Percentiles rank a stretch among this genome's conserved stretches.
phyloP scores from a whole-genome alignment of 192 early-diverging fungal genomes.

The Chytriomyces sp. region DNA sequence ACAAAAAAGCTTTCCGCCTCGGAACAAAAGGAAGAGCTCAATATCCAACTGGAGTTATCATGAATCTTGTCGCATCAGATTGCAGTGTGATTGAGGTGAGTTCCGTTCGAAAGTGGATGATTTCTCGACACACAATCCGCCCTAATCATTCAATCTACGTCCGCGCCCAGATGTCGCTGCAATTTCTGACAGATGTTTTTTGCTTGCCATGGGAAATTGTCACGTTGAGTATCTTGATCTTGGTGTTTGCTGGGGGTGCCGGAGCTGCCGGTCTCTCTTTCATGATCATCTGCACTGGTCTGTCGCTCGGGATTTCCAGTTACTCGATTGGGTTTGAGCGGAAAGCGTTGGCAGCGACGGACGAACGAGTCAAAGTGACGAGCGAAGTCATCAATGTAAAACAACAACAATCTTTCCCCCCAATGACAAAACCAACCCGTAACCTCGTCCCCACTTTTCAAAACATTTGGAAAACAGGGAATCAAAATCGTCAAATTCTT shows the following conservation, averaged over 20 bases:
- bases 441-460: constrained; percentile 32
- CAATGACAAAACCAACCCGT: constrained; percentile 6
- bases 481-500: constrained; percentile 91
- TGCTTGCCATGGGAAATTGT: constrained; percentile 61
- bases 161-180: constrained; percentile 17
- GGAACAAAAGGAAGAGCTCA: constrained; percentile 21
- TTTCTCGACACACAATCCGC: constrained; percentile 53
- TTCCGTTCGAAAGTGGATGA: constrained; percentile 44
- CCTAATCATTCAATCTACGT: constrained; percentile 56
- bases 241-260: constrained; percentile 44
- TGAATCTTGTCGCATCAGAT: constrained; percentile 24
- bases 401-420: background rate
- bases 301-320: constrained; percentile 45
- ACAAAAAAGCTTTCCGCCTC: constrained; percentile 21
- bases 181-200: constrained; percentile 28
- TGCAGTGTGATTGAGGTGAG: constrained; percentile 11
- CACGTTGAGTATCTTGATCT: constrained; percentile 61
- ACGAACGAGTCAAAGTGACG: constrained; percentile 65
- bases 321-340: constrained; percentile 40
- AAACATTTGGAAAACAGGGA: constrained; percentile 56
- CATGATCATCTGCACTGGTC: constrained; percentile 44
- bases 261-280: constrained; percentile 57
- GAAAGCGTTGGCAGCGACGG: constrained; percentile 50
- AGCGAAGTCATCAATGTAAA: constrained; percentile 60
- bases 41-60: constrained; percentile 29